Percentiles rank a stretch among this genome's conserved stretches.
phyloP scores from a whole-genome alignment of 192 early-diverging fungal species.

The Linnemannia zychae region DNA sequence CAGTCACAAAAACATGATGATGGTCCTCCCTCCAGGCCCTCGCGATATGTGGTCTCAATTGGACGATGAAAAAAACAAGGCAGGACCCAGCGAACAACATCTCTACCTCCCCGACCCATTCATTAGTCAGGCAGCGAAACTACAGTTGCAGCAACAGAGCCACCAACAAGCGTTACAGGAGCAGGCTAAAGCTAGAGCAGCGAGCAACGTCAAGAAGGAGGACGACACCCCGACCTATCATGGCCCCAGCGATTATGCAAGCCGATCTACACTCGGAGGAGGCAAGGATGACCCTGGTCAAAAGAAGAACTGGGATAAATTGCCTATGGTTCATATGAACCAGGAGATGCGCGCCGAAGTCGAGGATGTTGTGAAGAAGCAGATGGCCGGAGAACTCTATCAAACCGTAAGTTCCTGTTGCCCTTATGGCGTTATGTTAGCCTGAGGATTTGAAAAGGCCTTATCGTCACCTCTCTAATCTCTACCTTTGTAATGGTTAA shows the following conservation, averaged over 20 bases:
- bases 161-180: constrained; percentile 56
- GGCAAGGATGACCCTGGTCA: constrained; percentile 50
- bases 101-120: constrained; percentile 88
- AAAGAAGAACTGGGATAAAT: constrained; percentile 68
- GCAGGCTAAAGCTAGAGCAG: constrained; percentile 26
- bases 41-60: constrained; percentile 80
- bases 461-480: too few relatives aligned
- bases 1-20: constrained; percentile 76
- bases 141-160: constrained; percentile 47
- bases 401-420: constrained; percentile 25
- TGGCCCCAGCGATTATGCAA: constrained; percentile 44
- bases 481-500: neutral
- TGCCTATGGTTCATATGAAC: constrained; percentile 79
- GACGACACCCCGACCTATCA: constrained; percentile 1
- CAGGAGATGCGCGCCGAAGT: constrained; percentile 67
- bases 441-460: neutral
- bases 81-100: constrained; percentile 56
- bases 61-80: constrained; percentile 66
- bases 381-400: constrained; percentile 53
- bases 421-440: neutral
- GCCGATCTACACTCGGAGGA: constrained; percentile 27
- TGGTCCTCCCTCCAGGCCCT: constrained; percentile 80
- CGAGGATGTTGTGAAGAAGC: constrained; percentile 76
- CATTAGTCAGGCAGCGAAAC: constrained; percentile 64
- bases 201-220: constrained; percentile 25